Evolutionary conservation across 1,139 yeast species (phyloP).

Genomic region (Debaryomyces singareniensis): DNA sequence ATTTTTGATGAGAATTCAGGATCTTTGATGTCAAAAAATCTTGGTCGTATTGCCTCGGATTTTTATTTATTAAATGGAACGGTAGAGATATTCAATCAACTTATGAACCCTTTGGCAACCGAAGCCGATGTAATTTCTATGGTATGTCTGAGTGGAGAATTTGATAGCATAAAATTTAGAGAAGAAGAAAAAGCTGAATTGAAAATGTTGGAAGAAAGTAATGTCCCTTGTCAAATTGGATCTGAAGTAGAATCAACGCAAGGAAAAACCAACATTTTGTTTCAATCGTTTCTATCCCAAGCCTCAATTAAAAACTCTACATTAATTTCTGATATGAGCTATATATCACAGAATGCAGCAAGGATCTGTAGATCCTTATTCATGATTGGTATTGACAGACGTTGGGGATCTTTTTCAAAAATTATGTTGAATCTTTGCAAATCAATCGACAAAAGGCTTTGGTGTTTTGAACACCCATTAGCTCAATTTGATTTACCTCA

Average conservation of each 20-base stretch:
- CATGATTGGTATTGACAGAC: conserved; percentile 73
- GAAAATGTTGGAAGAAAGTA: conserved; percentile 50
- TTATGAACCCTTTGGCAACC: conserved; percentile 78
- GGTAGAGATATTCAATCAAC: conserved; percentile 81
- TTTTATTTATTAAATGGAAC: conserved; percentile 82
- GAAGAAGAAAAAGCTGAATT: conserved; percentile 83
- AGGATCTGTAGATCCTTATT: conserved; percentile 90
- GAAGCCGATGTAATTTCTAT: conserved; percentile 90
- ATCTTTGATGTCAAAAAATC: conserved; percentile 75
- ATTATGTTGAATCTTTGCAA: conserved; percentile 77
- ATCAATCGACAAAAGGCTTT: conserved; percentile 73
- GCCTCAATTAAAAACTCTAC: conserved; percentile 73
- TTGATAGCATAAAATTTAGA: conserved; percentile 82
- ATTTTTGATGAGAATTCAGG: conserved; percentile 83
- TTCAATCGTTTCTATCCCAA: conserved; percentile 84
- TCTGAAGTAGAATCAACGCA: conserved; percentile 71
- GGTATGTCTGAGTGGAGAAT: conserved; percentile 90
- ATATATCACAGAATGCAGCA: conserved; percentile 92
- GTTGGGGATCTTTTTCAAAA: conserved; percentile 82
- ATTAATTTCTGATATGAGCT: conserved; percentile 76
- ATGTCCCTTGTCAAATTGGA: conserved; percentile 77
- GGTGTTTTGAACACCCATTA: conserved; percentile 92
- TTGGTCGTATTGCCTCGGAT: conserved; percentile 93
- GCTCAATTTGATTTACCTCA: conserved; percentile 79
- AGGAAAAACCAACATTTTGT: conserved; percentile 80